These are phyloP conservation scores for Ophiostoma triangulosporum DNA, from an alignment of 2,329 filamentous ascomycete genomes.

Conservation along the genomic window DNA sequence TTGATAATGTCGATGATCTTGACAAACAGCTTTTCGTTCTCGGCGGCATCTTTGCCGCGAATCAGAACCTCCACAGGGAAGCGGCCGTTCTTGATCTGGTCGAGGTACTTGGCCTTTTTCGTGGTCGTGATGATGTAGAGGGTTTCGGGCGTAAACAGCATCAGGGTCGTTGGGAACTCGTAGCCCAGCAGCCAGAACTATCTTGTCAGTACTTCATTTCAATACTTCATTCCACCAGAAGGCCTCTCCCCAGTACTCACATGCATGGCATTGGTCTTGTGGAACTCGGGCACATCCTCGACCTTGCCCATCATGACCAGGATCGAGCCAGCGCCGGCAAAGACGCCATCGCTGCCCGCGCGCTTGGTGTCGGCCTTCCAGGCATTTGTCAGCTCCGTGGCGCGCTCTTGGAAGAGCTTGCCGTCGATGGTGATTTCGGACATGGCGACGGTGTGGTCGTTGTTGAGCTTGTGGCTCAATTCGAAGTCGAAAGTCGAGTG, in stretches of 20 bases:
- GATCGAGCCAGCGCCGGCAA: constrained; percentile 76
- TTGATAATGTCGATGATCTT: constrained; percentile 81
- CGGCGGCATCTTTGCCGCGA: constrained; percentile 77
- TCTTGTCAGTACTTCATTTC: constrained; percentile 4
- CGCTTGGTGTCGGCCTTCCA: constrained; percentile 91
- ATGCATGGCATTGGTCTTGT: constrained; percentile 95
- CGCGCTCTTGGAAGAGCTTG: constrained; percentile 83
- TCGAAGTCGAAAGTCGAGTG: background rate
- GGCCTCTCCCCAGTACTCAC: no score
- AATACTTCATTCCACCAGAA: no score
- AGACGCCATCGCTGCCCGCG: constrained; percentile 71
- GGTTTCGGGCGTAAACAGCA: constrained; percentile 78
- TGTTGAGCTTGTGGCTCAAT: background rate
- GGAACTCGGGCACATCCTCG: constrained; percentile 71
- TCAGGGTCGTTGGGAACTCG: constrained; percentile 91
- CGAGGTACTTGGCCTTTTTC: constrained; percentile 96
- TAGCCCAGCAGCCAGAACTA: constrained; percentile 98
- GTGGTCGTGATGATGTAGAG: constrained; percentile 89
- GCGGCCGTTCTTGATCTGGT: constrained; percentile 82
- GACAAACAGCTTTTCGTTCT: constrained; percentile 82
- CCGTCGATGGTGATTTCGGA: constrained; percentile 91
- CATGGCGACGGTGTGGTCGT: constrained; percentile 30
- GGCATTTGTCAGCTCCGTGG: constrained; percentile 71
- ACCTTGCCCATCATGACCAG: constrained; percentile 90
- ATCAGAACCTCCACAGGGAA: constrained; percentile 86